phyloP scores from a whole-genome alignment of 306 rosid species.

The Mimosa bimucronata region DNA sequence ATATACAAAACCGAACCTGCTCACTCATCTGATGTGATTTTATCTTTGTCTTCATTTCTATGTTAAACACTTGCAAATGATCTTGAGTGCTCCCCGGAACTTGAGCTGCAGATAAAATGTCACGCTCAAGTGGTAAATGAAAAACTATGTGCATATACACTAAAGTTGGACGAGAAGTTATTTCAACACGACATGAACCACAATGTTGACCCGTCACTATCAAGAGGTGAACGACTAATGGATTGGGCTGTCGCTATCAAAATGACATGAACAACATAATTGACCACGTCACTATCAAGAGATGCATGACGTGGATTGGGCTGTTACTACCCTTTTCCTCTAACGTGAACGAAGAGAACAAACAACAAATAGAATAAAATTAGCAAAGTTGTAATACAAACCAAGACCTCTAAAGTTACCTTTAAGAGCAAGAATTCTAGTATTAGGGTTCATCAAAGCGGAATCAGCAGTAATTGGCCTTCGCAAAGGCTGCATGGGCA shows the following conservation, averaged over 20 bases:
- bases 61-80: constrained; percentile 81
- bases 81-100: constrained; percentile 82
- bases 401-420: constrained; percentile 39
- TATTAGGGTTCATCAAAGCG: constrained; percentile 75
- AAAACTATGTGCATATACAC: not conserved
- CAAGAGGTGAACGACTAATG: constrained; percentile 16
- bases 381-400: constrained; percentile 19
- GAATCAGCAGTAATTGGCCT: constrained; percentile 88
- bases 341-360: constrained; percentile 5
- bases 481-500: constrained; percentile 85
- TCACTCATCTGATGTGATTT: constrained; percentile 83
- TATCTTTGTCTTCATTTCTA: constrained; percentile 70
- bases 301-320: constrained; percentile 22
- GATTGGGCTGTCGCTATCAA: constrained; percentile 1
- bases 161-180: not conserved
- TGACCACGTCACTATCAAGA: constrained; percentile 12
- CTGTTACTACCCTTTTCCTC: not conserved
- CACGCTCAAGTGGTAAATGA: constrained; percentile 13
- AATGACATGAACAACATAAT: constrained; percentile 9
- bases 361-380: not conserved
- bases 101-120: constrained; percentile 58
- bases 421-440: constrained; percentile 80
- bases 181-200: constrained; percentile 20
- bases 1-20: constrained; percentile 54
- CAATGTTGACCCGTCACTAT: not conserved